phyloP scores from a whole-genome alignment of 148 eudicot genomes.

The Vaccinium myrtillus region DNA sequence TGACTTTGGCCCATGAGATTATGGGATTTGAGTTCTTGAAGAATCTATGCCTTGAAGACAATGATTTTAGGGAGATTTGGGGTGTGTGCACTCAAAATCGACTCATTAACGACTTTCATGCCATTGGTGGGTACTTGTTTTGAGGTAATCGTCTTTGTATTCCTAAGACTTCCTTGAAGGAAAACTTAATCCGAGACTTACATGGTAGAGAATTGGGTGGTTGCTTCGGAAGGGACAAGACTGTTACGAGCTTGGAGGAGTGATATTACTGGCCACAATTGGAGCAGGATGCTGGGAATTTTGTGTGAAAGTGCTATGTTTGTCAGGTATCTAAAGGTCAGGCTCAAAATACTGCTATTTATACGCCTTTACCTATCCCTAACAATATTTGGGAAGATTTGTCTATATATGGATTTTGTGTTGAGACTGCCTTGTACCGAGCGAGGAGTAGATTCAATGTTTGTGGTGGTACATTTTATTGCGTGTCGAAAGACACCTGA shows the following conservation, averaged over 20 bases:
- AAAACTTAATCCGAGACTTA: not conserved
- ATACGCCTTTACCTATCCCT: not conserved
- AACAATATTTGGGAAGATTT: not conserved
- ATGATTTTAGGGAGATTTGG: not conserved
- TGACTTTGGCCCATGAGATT: not conserved
- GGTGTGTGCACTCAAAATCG: not conserved
- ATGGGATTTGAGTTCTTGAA: not conserved
- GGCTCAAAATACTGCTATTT: not conserved
- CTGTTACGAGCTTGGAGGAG: too few species aligned
- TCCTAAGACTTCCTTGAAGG: not conserved
- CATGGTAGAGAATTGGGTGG: too few species aligned
- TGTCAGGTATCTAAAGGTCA: not conserved
- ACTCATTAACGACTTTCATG: not conserved
- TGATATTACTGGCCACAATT: too few species aligned
- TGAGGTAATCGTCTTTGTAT: not conserved
- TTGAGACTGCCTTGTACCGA: not conserved
- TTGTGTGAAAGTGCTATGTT: too few species aligned
- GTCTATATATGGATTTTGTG: not conserved
- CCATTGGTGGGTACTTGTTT: not conserved
- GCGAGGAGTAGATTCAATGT: not conserved
- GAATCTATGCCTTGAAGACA: not conserved
- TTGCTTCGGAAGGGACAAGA: too few species aligned
- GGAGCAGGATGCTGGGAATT: too few species aligned
- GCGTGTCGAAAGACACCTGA: not conserved
- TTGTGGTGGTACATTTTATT: not conserved